Evolutionary conservation across 176 grass and related monocot species (phyloP), one percentile per base, ranked within the genome.

Genomic region (Alopecurus myosuroides): DNA sequence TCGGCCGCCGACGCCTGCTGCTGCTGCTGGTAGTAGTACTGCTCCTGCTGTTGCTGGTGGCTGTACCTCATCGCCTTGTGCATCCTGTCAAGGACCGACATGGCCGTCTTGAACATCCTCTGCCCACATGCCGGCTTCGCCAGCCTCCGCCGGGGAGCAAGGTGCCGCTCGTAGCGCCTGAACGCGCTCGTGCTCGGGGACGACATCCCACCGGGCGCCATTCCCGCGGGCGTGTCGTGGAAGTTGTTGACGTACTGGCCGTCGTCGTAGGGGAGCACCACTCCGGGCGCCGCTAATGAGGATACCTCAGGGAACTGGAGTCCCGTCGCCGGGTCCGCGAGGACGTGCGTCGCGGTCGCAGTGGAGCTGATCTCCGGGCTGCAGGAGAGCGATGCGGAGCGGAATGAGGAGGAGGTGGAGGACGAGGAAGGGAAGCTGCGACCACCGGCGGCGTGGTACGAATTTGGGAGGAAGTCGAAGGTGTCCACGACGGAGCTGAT

Each of bases 21-120:
- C 60, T 63, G 28, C 60, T 86, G 56, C 35, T 93, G 74, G 20
- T 77, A 14, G 67, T 80, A 55, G 11, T 76, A 70, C 42, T 81
- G 82, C 20, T 63, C 13, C 12, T 31, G 11, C 28, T 63, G 28
- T 31, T 63, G 60, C 28, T 74, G 3, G 0, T 69, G 61, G 44
- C 0, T 78, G 9, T 69, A 52, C 84, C 30, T 82, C 41, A 20
- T 78, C 55, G 63, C 76, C 63, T 8, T 36, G 71, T 92, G 48
- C 44, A 94, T 87, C 77, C 50, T 92, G 50, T 55, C 74, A 65
- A 94, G 58, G 22, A 89, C 71, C 41, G 71, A 76, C 63, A 95
- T 77, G 44, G 53, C 81, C 74, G 35, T 88, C 83, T 98, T 98
- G 82, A 93, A 73, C 93, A 98, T 94, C 65, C 69, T 76, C 79